phyloP scores from a whole-genome alignment of 805 yeast species.

The Candida maris region DNA sequence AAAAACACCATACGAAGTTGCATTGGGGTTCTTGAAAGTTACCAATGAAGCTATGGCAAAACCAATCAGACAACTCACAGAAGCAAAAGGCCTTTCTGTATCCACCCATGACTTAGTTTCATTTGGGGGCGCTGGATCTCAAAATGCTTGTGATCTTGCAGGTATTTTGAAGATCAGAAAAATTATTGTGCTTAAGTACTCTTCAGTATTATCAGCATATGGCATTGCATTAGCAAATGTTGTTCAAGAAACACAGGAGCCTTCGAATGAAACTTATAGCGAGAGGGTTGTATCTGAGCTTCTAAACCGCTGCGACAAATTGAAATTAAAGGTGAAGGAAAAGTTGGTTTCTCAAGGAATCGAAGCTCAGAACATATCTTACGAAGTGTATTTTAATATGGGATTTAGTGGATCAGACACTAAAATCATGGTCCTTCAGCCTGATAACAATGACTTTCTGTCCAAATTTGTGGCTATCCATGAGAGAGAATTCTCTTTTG shows the following conservation, averaged over 20 bases:
- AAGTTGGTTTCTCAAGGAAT: too few relatives aligned
- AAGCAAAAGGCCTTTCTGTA: constrained; percentile 41
- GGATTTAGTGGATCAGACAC: not conserved
- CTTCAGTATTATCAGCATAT: constrained; percentile 29
- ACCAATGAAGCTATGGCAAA: constrained; percentile 44
- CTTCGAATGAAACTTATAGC: constrained; percentile 12
- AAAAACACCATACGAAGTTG: constrained; percentile 39
- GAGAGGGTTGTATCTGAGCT: constrained; percentile 24
- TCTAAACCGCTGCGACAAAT: not conserved
- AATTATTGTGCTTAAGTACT: constrained; percentile 42
- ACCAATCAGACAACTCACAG: constrained; percentile 43
- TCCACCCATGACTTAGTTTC: constrained; percentile 40
- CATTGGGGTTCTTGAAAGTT: constrained; percentile 42
- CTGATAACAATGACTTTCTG: constrained; percentile 31
- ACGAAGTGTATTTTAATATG: not conserved
- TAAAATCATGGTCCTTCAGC: constrained; percentile 43
- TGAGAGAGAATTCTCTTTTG: constrained; percentile 64
- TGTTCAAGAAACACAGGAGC: not conserved
- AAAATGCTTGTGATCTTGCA: constrained; percentile 41
- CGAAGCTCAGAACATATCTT: not conserved
- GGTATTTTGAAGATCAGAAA: constrained; percentile 36
- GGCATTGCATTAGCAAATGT: constrained; percentile 29
- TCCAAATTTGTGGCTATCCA: constrained; percentile 49
- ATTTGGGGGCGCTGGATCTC: constrained; percentile 50
- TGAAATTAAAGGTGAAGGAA: not conserved